These are phyloP conservation scores for Isoetes engelmannii DNA, from an alignment of 83 land plant species.

Conservation along the genomic window DNA sequence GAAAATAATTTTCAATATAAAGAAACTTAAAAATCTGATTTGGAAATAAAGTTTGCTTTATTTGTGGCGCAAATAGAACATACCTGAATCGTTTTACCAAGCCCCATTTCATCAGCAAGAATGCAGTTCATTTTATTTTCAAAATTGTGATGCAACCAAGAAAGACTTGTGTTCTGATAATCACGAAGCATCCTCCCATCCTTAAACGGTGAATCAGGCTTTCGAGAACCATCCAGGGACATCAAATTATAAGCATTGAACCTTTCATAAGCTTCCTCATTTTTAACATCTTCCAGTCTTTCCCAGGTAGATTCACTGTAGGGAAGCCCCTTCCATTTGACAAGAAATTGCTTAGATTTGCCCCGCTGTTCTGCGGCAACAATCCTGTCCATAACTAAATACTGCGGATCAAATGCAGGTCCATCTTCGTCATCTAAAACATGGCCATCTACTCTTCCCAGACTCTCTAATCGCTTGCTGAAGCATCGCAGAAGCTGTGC, in stretches of 20 bases:
- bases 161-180: constrained; percentile 15
- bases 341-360: constrained; percentile 14
- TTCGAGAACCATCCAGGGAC: neutral
- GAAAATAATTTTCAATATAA: too few species aligned
- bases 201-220: constrained; percentile 1
- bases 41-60: too few species aligned
- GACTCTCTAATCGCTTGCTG: constrained; percentile 19
- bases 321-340: constrained; percentile 31
- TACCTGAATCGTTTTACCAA: constrained; percentile 24
- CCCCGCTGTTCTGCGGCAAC: constrained; percentile 18
- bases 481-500: constrained; percentile 16
- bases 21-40: too few species aligned
- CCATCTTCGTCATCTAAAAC: constrained; percentile 12
- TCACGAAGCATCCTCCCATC: constrained; percentile 22
- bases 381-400: constrained; percentile 21
- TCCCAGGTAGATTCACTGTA: constrained; percentile 36
- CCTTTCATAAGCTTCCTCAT: too few species aligned
- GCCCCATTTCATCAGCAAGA: constrained; percentile 27
- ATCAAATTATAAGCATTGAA: neutral
- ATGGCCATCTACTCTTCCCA: constrained; percentile 27
- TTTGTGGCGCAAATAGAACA: neutral
- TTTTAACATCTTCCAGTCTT: neutral
- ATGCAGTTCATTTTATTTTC: constrained; percentile 16
- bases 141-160: constrained; percentile 20
- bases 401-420: constrained; percentile 34